Conservation (phyloP, 768 basidiomycete genomes). For the Albatrellus ellisii region DNA sequence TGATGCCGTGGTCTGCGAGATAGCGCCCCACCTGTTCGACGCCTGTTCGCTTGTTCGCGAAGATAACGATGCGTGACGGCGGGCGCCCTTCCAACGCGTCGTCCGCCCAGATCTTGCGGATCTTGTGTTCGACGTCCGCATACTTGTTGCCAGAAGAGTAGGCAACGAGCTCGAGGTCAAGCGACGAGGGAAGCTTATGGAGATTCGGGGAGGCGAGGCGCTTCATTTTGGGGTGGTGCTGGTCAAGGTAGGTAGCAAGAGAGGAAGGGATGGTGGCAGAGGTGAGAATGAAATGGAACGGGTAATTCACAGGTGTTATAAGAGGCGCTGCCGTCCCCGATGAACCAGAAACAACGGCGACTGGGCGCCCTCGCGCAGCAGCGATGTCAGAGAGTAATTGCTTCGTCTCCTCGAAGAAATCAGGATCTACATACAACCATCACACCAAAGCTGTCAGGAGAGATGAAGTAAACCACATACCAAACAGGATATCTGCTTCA, state of each 20-base stretch:
- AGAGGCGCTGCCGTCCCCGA: background rate
- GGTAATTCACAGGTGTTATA: conserved; percentile 33
- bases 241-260: conserved; percentile 50
- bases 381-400: conserved; percentile 59
- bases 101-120: conserved; percentile 63
- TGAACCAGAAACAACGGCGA: conserved; percentile 17
- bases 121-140: conserved; percentile 64
- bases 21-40: conserved; percentile 10
- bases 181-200: conserved; percentile 60
- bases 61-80: conserved; percentile 64
- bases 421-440: conserved; percentile 41
- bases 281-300: conserved; percentile 72
- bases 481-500: conserved; percentile 84
- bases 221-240: conserved; percentile 45
- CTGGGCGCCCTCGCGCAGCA: conserved; percentile 38
- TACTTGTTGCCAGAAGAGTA: conserved; percentile 75
- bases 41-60: conserved; percentile 46
- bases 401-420: conserved; percentile 68
- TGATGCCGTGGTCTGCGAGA: conserved; percentile 4
- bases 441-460: background rate
- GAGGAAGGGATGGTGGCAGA: conserved; percentile 81
- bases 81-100: conserved; percentile 28
- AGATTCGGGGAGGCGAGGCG: conserved; percentile 72
- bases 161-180: conserved; percentile 59
- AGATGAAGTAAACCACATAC: conserved; percentile 27